phyloP scores from a whole-genome alignment of 1,284 basidiomycete species.

The Sanguinoderma infundibulare region DNA sequence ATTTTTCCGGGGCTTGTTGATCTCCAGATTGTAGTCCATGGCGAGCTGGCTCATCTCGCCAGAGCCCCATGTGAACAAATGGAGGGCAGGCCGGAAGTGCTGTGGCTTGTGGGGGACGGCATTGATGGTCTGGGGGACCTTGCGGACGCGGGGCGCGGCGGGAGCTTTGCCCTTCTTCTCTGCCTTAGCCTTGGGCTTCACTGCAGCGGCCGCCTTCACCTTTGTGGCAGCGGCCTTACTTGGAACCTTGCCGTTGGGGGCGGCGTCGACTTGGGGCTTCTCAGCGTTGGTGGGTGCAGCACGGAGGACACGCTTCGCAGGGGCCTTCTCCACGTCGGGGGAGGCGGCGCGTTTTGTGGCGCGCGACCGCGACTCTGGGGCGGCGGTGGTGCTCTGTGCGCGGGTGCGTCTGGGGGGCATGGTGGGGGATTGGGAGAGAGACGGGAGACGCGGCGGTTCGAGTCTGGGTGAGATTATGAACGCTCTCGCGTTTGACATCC shows the following conservation, averaged over 20 bases:
- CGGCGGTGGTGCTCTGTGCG: constrained; percentile 17
- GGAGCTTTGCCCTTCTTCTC: constrained; percentile 18
- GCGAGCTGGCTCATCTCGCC: constrained; percentile 92
- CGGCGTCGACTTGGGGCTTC: constrained; percentile 11
- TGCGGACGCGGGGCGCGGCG: constrained; percentile 21
- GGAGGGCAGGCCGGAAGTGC: constrained; percentile 27
- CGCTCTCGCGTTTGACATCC: constrained; percentile 6
- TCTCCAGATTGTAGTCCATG: constrained; percentile 71
- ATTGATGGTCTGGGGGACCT: constrained; percentile 21
- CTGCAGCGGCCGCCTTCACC: constrained; percentile 6
- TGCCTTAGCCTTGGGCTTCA: constrained; percentile 17
- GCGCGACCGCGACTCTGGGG: constrained; percentile 18
- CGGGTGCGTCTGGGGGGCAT: constrained; percentile 26
- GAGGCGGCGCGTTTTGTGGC: constrained; percentile 21
- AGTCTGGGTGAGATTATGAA: background rate
- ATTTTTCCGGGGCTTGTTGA: constrained; percentile 73
- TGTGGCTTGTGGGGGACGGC: constrained; percentile 21
- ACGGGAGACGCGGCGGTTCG: background rate
- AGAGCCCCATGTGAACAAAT: constrained; percentile 82
- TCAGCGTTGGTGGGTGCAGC: constrained; percentile 23
- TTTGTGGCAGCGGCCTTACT: constrained; percentile 8
- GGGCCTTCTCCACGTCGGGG: constrained; percentile 18
- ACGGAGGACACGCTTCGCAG: constrained; percentile 25
- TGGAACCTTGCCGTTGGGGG: constrained; percentile 15
- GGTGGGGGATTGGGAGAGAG: constrained; percentile 16